These are phyloP conservation scores for Cynara cardunculus DNA, from an alignment of 129 eudicot genomes.

Conservation along the genomic window DNA sequence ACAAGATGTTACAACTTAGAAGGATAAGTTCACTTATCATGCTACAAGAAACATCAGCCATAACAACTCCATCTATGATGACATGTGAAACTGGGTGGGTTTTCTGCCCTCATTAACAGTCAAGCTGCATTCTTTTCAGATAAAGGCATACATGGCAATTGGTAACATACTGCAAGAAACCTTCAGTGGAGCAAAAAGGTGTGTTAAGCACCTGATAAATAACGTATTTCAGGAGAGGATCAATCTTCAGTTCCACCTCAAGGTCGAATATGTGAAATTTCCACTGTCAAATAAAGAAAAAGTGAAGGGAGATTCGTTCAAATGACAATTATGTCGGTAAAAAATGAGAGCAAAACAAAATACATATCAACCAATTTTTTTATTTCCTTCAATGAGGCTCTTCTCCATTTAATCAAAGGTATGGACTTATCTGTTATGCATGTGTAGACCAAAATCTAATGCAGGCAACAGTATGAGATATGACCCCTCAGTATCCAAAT, in stretches of 20 bases:
- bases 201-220: conserved; percentile 52
- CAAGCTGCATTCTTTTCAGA: background rate
- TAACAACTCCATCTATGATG: background rate
- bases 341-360: background rate
- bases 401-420: background rate
- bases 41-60: background rate
- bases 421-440: background rate
- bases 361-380: background rate
- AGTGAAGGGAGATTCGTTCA: background rate
- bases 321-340: background rate
- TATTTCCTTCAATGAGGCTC: background rate
- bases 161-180: background rate
- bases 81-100: background rate
- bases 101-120: background rate
- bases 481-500: background rate
- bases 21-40: background rate
- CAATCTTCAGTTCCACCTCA: conserved; percentile 65
- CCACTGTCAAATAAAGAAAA: conserved; percentile 45
- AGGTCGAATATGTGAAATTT: conserved; percentile 79
- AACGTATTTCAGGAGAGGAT: conserved; percentile 56
- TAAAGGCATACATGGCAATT: background rate
- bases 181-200: background rate
- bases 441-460: background rate
- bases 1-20: background rate
- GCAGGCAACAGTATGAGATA: background rate